Evolutionary conservation across 192 early-diverging fungal species (phyloP), one percentile per base, ranked within the genome.

Genomic region (Globomyces pollinis-pini): DNA sequence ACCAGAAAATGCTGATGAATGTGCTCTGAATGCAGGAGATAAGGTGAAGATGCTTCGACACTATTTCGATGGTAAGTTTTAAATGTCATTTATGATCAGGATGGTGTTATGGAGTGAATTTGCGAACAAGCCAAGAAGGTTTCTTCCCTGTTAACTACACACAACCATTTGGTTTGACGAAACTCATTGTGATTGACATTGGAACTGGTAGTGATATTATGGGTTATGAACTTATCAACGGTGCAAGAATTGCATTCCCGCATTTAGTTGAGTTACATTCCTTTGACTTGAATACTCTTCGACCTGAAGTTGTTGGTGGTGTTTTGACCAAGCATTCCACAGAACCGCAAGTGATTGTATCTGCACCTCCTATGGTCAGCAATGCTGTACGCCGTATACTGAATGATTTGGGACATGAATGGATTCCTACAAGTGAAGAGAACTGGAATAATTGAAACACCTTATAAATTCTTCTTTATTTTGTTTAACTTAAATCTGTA

Each of bases 171-270:
- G 34, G 28, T 38, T 31, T 31, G 3, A 26, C 28, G 23, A 35
- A 39, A 5, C 18, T 54, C 12, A 16, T 54, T 1, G 6, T 54
- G 15, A 32, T 54, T 31, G 33, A 54, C 15, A 39, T 54, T 5
- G 28, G 28, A 8, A 28, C 26, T 16, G 50, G 16, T 53, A 47
- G 28, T 26, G 44, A 47, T 26, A 47, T 24, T 33, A 59, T 64
- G 28, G 68, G 65, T 8, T 28, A 20, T 31, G 38, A 54, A 6
- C 28, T 62, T 0, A 16, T 70, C 2, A 16, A 38, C 3, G 68
- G 68, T 1, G 65, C 65, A 0, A 18, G 21, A 18, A 36, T 70
- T 13, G 68, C 68, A 16, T 70, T 68, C 39, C 68, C 68, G 24
- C 35, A 39, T 4, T 26, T 54, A 16, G 41, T 42, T 5, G n/a